Evolutionary conservation across 352 stramenopile genomes (phyloP).

Genomic region (Phytopythium aichiense): DNA sequence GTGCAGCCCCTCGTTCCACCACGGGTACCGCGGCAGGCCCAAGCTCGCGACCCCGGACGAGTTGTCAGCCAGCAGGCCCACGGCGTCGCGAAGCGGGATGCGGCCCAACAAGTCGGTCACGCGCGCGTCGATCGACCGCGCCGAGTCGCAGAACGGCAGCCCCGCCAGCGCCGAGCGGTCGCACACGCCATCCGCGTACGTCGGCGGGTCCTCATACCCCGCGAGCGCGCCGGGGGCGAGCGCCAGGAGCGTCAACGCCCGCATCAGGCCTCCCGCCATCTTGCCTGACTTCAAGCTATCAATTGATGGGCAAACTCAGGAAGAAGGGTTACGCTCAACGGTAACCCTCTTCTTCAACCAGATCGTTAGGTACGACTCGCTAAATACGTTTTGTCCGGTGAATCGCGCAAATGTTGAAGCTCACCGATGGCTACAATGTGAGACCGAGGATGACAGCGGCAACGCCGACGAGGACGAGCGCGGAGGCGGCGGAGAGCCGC

Average conservation of each 20-base stretch:
- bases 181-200: conserved; percentile 49
- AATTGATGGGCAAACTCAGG: too few relatives aligned
- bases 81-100: conserved; percentile 66
- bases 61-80: conserved; percentile 65
- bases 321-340: too few relatives aligned
- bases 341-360: too few relatives aligned
- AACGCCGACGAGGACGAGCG: conserved; percentile 9
- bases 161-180: conserved; percentile 33
- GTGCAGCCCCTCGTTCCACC: conserved; percentile 90
- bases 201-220: neutral
- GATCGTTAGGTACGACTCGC: too few relatives aligned
- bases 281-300: neutral
- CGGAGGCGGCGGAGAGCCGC: conserved; percentile 5
- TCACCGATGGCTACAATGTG: neutral
- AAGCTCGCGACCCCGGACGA: conserved; percentile 24
- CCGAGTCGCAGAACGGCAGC: conserved; percentile 68
- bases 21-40: conserved; percentile 71
- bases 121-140: conserved; percentile 41
- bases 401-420: too few relatives aligned
- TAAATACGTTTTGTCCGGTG: too few relatives aligned
- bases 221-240: neutral
- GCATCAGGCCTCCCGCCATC: neutral
- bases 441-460: conserved; percentile 9
- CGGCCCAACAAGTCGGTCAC: conserved; percentile 62
- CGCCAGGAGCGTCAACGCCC: conserved; percentile 1